Conservation (phyloP, 2,329 filamentous ascomycete species). For the Fusarium sp. region DNA sequence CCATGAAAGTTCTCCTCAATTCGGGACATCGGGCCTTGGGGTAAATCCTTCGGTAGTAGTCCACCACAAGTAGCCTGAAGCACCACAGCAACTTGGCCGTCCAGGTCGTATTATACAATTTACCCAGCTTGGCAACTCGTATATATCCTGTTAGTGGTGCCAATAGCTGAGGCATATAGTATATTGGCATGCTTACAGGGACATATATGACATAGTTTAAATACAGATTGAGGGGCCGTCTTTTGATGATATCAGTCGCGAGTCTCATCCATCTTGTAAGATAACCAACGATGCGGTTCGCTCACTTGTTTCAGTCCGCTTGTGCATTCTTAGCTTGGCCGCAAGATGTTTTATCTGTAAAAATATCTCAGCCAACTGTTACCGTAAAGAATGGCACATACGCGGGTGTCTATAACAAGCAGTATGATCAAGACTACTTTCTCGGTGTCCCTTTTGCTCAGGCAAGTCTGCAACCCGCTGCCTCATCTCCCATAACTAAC, state of each 20-base stretch:
- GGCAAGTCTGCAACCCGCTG: not conserved
- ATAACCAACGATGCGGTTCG: not conserved
- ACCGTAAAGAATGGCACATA: slow-evolving; percentile 29
- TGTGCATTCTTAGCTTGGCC: not conserved
- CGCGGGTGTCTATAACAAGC: slow-evolving; percentile 5
- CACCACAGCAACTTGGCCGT: too few relatives aligned
- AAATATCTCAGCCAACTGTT: not conserved
- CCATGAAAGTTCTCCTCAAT: not conserved
- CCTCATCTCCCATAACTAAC: not conserved
- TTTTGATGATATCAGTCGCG: not conserved
- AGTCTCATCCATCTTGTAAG: not conserved
- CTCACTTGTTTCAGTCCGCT: not conserved
- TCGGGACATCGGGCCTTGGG: not conserved
- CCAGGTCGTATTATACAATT: not conserved
- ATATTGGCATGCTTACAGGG: not conserved
- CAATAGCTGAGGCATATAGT: not conserved
- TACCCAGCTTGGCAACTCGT: not conserved
- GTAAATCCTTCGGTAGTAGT: not conserved
- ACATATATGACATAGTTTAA: not conserved
- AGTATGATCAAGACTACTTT: slow-evolving; percentile 25
- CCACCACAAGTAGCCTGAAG: not conserved
- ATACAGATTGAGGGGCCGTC: not conserved
- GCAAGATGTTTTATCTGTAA: not conserved
- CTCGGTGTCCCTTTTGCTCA: slow-evolving; percentile 24
- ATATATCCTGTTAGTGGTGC: not conserved